Evolutionary conservation across 164 flowering plant genomes (phyloP).

Genomic region (Malania oleifera): DNA sequence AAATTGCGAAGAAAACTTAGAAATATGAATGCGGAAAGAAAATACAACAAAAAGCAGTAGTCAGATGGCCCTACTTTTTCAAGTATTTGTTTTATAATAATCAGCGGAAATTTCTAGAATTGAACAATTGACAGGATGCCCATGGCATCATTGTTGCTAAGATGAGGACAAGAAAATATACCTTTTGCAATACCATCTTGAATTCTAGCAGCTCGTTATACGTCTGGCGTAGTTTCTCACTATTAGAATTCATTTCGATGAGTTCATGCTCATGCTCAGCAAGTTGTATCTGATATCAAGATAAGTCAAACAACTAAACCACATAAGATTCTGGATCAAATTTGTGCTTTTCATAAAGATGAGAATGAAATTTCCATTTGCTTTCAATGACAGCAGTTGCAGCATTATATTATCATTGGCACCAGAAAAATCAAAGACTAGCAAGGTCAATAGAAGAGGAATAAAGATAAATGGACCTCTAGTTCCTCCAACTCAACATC

Average conservation of each 20-base stretch:
- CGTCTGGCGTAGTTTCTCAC: slow-evolving; percentile 71
- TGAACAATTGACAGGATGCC: no score
- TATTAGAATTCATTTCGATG: slow-evolving; percentile 82
- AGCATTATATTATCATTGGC: background rate
- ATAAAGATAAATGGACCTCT: slow-evolving; percentile 48
- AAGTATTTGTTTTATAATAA: no score
- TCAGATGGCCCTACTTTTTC: background rate
- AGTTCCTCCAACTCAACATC: slow-evolving; percentile 71
- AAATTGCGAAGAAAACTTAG: background rate
- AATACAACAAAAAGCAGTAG: background rate
- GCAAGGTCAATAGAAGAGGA: background rate
- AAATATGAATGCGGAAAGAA: background rate
- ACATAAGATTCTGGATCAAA: background rate
- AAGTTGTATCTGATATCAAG: slow-evolving; percentile 58
- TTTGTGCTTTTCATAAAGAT: slow-evolving; percentile 1
- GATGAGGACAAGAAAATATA: slow-evolving; percentile 16
- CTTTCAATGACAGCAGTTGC: background rate
- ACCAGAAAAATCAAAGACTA: background rate
- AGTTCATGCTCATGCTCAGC: slow-evolving; percentile 89
- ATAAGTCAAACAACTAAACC: slow-evolving; percentile 9
- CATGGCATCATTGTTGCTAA: background rate
- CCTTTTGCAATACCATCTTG: slow-evolving; percentile 90
- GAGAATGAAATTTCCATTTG: background rate
- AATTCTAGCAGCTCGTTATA: slow-evolving; percentile 91
- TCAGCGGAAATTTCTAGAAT: background rate